A percentile compares a stretch with the other conserved stretches of the same genome.
Evolutionary conservation across 257 asterid species (phyloP).

Genomic region (Ilex aquifolium): DNA sequence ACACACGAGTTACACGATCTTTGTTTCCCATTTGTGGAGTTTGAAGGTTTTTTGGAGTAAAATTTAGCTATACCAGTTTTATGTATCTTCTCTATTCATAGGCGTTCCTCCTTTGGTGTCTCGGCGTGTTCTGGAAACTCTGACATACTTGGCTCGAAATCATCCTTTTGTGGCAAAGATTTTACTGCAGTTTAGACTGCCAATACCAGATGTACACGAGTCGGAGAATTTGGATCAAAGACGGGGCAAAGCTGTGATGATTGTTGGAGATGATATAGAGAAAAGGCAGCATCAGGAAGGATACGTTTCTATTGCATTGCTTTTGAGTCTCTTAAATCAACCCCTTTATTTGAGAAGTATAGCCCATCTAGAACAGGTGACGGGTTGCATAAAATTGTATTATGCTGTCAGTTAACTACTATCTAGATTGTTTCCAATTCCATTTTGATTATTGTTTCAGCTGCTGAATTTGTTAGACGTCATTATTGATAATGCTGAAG

Average conservation of each 20-base stretch:
- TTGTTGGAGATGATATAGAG: conserved; percentile 32
- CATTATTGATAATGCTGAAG: conserved; percentile 72
- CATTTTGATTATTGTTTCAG: conserved; percentile 36
- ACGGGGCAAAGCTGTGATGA: conserved; percentile 60
- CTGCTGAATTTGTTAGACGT: conserved; percentile 81
- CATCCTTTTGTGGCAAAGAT: conserved; percentile 82
- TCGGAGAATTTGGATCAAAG: conserved; percentile 36
- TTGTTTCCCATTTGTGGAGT: too few relatives aligned
- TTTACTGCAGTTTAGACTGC: conserved; percentile 57
- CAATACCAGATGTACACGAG: conserved; percentile 28
- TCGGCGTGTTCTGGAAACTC: conserved; percentile 84
- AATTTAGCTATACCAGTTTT: background rate
- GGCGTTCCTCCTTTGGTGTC: conserved; percentile 96
- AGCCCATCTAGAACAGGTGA: conserved; percentile 92
- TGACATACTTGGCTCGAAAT: conserved; percentile 81
- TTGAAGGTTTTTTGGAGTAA: too few relatives aligned
- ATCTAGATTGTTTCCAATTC: conserved; percentile 4
- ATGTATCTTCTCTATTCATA: conserved; percentile 17
- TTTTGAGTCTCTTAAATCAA: conserved; percentile 77
- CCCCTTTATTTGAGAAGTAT: conserved; percentile 85
- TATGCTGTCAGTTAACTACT: conserved; percentile 2
- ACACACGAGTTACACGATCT: too few relatives aligned
- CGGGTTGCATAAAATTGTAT: conserved; percentile 4
- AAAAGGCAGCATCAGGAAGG: conserved; percentile 33
- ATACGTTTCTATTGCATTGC: conserved; percentile 60